Evolutionary conservation across 2,329 filamentous ascomycete species (phyloP), one percentile per base, ranked within the genome.

Genomic region (Emmonsia crescens): DNA sequence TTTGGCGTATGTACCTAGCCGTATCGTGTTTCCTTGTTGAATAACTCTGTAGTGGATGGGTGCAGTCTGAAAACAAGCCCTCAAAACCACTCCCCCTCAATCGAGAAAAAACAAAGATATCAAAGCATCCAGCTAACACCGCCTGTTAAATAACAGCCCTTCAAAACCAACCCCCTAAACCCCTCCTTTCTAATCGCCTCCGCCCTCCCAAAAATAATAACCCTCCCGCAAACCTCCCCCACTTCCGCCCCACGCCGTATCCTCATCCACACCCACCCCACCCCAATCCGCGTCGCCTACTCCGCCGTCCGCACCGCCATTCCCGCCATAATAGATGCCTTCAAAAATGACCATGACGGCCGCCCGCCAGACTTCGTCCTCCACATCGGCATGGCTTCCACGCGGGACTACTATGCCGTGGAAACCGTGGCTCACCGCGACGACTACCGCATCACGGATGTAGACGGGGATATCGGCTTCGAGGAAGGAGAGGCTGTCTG

Each of bases 141-240:
- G 38, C 29, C 19, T n/a, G 19, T 48, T 9, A 24, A 49, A 49
- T 51, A n/a, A 31, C 46, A 93, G 89, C 87, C 91, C 1, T 96
- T 95, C 74, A 85, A 87, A 68, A 79, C 86, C 52, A 86, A 86
- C 70, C 83, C 85, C 33, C 77, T 86, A 63, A 96, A 96, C 71
- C 89, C 91, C 9, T 91, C 90, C 2, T 92, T 85, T 82, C 83
- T 92, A 70, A 92, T 96, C 70, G 85, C 88, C 57, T 80, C 79
- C 31, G 79, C 77, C 24, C 83, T 95, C n/a, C 86, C 89, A 3
- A 73, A 81, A 2, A 81, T 83, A 66, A 81, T 92, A 5, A 82
- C 85, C 2, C 75, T 74, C 19, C 64, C 68, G 5, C 57, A 63
- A 10, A 38, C 46, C 64, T 56, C 48, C 64, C n/a, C 44, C 61